These are phyloP conservation scores for Pythium aristosporum DNA, from an alignment of 352 stramenopile genomes.

Conservation along the genomic window DNA sequence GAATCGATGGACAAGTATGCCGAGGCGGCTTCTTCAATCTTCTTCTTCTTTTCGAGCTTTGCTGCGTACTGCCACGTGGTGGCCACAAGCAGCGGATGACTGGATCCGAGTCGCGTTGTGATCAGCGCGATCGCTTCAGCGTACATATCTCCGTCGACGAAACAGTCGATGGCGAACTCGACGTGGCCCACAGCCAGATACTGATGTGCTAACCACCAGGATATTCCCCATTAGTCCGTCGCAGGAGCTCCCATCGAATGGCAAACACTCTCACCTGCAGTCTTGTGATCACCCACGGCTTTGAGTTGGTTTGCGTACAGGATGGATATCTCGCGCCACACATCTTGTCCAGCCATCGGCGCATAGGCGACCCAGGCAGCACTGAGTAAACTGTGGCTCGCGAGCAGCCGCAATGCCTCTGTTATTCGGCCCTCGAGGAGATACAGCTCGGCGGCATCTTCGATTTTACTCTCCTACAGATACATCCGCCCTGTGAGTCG, in stretches of 20 bases:
- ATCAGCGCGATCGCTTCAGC: constrained; percentile 62
- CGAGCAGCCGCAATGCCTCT: constrained; percentile 59
- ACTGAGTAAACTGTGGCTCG: constrained; percentile 43
- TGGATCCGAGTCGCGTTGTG: constrained; percentile 36
- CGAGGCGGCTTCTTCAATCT: constrained; percentile 5
- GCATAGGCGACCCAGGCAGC: constrained; percentile 63
- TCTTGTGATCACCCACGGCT: constrained; percentile 40
- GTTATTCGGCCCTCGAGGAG: constrained; percentile 52
- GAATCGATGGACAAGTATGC: constrained; percentile 12
- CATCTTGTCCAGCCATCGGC: constrained; percentile 66
- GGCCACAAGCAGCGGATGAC: constrained; percentile 39
- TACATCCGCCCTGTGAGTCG: background rate
- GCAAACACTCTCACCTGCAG: constrained; percentile 33
- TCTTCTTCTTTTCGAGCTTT: constrained; percentile 36
- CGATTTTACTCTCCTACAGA: constrained; percentile 46
- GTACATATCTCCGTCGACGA: constrained; percentile 40
- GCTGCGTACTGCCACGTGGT: constrained; percentile 40
- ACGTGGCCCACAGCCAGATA: constrained; percentile 63
- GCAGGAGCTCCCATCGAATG: background rate
- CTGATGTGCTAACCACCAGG: constrained; percentile 38
- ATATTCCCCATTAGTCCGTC: background rate
- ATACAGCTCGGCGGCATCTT: constrained; percentile 44
- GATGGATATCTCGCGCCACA: constrained; percentile 67
- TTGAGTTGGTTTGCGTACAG: constrained; percentile 64
- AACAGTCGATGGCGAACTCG: constrained; percentile 40